These are phyloP conservation scores for Chionographis japonica DNA, from an alignment of 106 monocot species.

Conservation along the genomic window DNA sequence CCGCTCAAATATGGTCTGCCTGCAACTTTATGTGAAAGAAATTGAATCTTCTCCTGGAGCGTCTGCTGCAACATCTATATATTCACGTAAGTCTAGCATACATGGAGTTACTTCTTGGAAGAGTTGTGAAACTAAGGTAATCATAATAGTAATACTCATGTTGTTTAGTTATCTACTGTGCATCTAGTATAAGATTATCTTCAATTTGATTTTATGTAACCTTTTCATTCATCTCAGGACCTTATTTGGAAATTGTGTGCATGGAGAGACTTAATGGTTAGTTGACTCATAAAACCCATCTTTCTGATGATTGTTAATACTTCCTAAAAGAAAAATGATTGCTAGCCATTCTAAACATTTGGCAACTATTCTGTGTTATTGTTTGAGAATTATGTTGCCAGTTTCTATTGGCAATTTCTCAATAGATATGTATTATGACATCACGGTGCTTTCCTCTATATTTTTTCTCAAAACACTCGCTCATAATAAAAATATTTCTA, in stretches of 20 bases:
- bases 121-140: constrained; percentile 49
- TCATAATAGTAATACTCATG: not conserved
- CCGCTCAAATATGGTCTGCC: constrained; percentile 73
- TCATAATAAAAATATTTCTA: too few relatives aligned
- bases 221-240: constrained; percentile 51
- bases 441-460: too few relatives aligned
- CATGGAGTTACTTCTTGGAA: constrained; percentile 32
- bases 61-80: constrained; percentile 72
- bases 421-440: too few relatives aligned
- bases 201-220: not conserved
- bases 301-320: too few relatives aligned
- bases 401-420: too few relatives aligned
- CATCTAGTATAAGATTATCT: not conserved
- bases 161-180: not conserved
- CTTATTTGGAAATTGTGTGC: constrained; percentile 70
- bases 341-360: not conserved
- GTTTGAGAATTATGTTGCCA: too few relatives aligned
- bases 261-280: constrained; percentile 98
- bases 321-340: too few relatives aligned
- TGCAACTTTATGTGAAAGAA: constrained; percentile 91
- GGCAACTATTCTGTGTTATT: too few relatives aligned
- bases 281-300: constrained; percentile 13
- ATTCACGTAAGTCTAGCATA: constrained; percentile 47
- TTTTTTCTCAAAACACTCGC: too few relatives aligned
- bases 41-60: constrained; percentile 62